A percentile compares a stretch with the other conserved stretches of the same genome.
phyloP scores from a whole-genome alignment of 345 rosid species.

The Firmiana major region DNA sequence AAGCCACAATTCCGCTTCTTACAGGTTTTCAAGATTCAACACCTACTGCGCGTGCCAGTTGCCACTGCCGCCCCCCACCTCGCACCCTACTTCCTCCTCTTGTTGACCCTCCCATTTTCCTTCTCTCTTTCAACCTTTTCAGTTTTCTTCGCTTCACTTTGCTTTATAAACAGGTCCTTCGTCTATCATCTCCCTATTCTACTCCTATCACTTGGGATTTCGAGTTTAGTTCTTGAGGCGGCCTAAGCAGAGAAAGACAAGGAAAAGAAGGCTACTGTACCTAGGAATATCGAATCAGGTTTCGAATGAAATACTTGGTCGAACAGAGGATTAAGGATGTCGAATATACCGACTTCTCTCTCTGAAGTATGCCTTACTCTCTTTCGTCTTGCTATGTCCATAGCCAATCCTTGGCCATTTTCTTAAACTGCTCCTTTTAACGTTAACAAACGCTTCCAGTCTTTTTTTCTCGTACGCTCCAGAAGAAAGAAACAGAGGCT shows the following conservation, averaged over 20 bases:
- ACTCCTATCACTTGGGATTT: background rate
- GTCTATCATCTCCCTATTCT: background rate
- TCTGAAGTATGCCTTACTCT: constrained; percentile 48
- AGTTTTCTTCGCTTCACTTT: background rate
- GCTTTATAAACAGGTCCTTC: background rate
- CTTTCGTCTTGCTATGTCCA: constrained; percentile 41
- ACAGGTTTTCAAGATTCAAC: background rate
- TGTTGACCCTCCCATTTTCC: background rate
- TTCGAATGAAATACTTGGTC: constrained; percentile 18
- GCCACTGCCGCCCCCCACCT: constrained; percentile 6
- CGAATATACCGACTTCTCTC: constrained; percentile 40
- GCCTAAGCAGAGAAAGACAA: background rate
- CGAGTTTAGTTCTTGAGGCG: background rate
- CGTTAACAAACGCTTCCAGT: background rate
- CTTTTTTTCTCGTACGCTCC: background rate
- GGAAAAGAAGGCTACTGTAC: background rate
- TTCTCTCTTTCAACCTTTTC: background rate
- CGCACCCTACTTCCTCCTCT: background rate
- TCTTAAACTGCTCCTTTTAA: constrained; percentile 18
- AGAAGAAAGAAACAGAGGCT: background rate
- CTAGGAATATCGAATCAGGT: background rate
- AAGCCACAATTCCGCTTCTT: background rate
- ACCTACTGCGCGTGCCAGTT: background rate
- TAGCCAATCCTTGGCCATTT: constrained; percentile 60
- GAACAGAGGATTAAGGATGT: constrained; percentile 23